Evolutionary conservation across 2,329 filamentous ascomycete species (phyloP).

Genomic region (Neonectria ditissima): DNA sequence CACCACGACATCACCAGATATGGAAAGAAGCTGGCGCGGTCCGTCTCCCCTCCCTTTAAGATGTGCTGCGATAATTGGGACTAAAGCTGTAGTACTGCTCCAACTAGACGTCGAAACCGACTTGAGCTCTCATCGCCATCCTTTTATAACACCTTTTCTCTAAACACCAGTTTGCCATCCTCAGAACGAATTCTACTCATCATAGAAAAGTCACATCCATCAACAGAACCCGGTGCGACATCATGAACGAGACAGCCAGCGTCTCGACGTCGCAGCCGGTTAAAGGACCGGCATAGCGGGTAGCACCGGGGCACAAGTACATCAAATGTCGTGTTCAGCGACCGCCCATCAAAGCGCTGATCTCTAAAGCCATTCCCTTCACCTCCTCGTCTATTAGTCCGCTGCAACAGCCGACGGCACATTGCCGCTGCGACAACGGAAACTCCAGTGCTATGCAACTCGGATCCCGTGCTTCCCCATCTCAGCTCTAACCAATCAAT

Average conservation of each 20-base stretch:
- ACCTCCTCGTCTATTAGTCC: slow-evolving; percentile 12
- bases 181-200: background rate
- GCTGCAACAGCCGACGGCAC: background rate
- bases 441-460: slow-evolving; percentile 43
- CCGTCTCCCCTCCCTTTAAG: background rate
- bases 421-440: slow-evolving; percentile 5
- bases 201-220: too few relatives aligned
- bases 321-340: background rate
- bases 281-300: background rate
- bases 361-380: slow-evolving; percentile 10
- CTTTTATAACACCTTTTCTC: background rate
- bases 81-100: background rate
- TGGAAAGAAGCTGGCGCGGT: background rate
- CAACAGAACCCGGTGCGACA: background rate
- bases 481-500: slow-evolving; percentile 2
- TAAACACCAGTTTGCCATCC: background rate
- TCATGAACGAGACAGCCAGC: background rate
- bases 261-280: background rate
- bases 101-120: background rate
- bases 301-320: slow-evolving; percentile 1
- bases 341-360: slow-evolving; percentile 15
- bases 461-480: background rate
- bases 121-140: background rate
- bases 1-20: background rate
- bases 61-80: too few relatives aligned